phyloP scores from a whole-genome alignment of 2,329 filamentous ascomycete species.

The Colletotrichum destructivum region DNA sequence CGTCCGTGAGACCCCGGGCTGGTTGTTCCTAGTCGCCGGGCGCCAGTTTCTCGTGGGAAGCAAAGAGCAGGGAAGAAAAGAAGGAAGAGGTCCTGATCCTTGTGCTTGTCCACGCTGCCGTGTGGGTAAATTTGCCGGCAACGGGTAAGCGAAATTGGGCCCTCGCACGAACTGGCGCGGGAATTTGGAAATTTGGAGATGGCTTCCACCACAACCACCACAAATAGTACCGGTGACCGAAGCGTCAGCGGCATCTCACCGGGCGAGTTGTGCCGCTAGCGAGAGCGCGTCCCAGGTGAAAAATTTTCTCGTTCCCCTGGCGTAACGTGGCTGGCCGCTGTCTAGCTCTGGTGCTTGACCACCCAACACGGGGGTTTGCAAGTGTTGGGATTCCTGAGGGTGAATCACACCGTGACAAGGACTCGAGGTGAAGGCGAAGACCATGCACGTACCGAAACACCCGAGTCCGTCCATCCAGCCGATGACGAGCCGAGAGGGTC shows the following conservation, averaged over 20 bases:
- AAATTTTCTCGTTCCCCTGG: constrained; percentile 37
- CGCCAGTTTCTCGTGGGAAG: constrained; percentile 20
- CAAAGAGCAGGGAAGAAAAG: constrained; percentile 7
- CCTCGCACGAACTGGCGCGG: constrained; percentile 33
- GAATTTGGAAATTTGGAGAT: constrained; percentile 33
- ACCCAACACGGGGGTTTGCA: constrained; percentile 29
- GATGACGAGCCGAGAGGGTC: constrained; percentile 7
- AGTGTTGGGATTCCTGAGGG: constrained; percentile 33
- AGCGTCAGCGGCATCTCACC: constrained; percentile 25
- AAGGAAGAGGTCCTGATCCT: constrained; percentile 27
- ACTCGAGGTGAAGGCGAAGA: constrained; percentile 29
- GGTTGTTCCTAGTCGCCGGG: constrained; percentile 35
- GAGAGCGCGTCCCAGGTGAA: constrained; percentile 35
- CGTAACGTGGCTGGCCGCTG: constrained; percentile 37
- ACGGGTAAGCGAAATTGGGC: constrained; percentile 39
- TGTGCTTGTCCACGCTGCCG: constrained; percentile 28
- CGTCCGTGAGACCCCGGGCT: constrained; percentile 37
- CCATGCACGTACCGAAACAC: constrained; percentile 26
- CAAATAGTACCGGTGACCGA: constrained; percentile 18
- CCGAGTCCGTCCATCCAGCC: constrained; percentile 9
- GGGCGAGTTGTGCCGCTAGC: constrained; percentile 34
- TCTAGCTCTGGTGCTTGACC: constrained; percentile 28
- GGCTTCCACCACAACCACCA: constrained; percentile 20
- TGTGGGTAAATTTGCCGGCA: constrained; percentile 37
- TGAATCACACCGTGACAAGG: constrained; percentile 34